Conservation (phyloP, 2,329 filamentous ascomycete genomes). For the Chaetomiaceae sp. region DNA sequence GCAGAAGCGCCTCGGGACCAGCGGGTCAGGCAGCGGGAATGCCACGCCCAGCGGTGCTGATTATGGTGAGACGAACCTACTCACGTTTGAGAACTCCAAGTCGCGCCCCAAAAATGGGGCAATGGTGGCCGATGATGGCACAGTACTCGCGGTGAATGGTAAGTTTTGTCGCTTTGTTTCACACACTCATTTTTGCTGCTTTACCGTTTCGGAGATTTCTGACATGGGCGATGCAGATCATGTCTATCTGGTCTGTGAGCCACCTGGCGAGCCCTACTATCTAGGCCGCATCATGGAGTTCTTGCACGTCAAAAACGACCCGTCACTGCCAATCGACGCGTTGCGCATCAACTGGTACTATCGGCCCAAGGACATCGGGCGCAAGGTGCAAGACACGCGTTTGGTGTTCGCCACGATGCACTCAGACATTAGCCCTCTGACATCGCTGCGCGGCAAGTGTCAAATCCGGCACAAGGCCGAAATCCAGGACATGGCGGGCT, state of each 20-base stretch:
- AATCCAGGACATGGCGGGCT: conserved; percentile 75
- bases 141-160: conserved; percentile 80
- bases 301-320: conserved; percentile 73
- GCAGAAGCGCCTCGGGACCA: conserved; percentile 31
- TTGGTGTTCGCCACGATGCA: conserved; percentile 97
- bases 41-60: conserved; percentile 31
- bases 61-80: conserved; percentile 72
- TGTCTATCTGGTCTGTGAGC: conserved; percentile 95
- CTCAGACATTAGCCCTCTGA: conserved; percentile 89
- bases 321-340: conserved; percentile 70
- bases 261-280: conserved; percentile 96
- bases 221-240: conserved; percentile 49
- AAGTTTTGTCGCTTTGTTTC: conserved; percentile 37
- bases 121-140: conserved; percentile 87
- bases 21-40: conserved; percentile 16
- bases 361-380: conserved; percentile 89
- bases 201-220: conserved; percentile 11
- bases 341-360: conserved; percentile 98
- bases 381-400: conserved; percentile 85
- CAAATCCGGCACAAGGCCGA: conserved; percentile 84
- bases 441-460: conserved; percentile 89
- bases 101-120: conserved; percentile 68
- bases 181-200: neutral
- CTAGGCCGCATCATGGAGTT: conserved; percentile 98
- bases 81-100: conserved; percentile 74